Base-by-base conservation (phyloP, 2,329 filamentous ascomycete species). In the Neonectria coccinea region DNA sequence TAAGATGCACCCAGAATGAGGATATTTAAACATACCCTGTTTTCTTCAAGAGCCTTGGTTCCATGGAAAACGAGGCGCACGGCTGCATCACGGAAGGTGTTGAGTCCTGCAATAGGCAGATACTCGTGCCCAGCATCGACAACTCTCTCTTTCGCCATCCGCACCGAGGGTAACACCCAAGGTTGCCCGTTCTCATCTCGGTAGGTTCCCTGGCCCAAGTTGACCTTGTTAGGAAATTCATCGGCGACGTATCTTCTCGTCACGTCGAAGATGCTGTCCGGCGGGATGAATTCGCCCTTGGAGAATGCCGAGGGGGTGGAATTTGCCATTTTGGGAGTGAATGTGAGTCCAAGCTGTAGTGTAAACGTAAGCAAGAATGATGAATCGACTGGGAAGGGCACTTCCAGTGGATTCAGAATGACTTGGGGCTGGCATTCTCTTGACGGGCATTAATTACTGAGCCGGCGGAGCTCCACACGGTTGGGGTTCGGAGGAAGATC, bases 11-110 rank as follows among this genome's bases (percentile, higher is more conserved):
- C 65, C 77, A 73, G 29, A 79, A 70, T 5, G 62, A 3, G 1
- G 8, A 10, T 9, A 14, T 7, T 7, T 12, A 11, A 67, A 70
- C 76, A 64, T 62, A 78, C 77, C 29, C 75, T 67, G 3, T 69
- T 69, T 48, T 78, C 76, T 33, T 59, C 66, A 39, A 74, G 67
- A 0, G 73, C 70, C 29, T 66, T 68, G 0, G 73, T 74, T 6
- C 61, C 67, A 47, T 74, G 65, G n/a, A 78, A 75, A 9, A 76
- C 70, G 5, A 80, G 64, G 25, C 75, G 70, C 16, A 70, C 68
- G 1, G 62, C 62, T 1, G 53, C 57, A 11, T 60, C 57, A 14
- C 53, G 57, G 7, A 61, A 65, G 3, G 56, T 48, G 1, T 58
- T 39, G 10, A 65, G 18, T 1, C 62, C 62, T 4, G 57, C 52